Conservation (phyloP, 1,284 basidiomycete species). For the Puccinia sorghi region DNA sequence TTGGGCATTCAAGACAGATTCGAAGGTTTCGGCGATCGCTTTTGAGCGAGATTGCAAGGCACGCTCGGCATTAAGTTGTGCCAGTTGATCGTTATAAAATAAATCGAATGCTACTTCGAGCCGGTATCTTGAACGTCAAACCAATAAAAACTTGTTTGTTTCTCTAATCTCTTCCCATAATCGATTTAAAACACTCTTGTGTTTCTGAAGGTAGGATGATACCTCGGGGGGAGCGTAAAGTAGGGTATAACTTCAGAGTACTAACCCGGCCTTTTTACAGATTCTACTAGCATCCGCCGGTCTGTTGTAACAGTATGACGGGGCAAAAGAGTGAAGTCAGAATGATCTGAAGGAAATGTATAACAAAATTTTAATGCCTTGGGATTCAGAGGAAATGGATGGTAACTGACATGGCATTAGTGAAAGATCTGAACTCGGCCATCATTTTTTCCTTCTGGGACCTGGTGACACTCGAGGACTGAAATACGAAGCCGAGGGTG, state of each 20-base stretch:
- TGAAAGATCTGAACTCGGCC: constrained; percentile 38
- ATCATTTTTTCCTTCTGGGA: constrained; percentile 46
- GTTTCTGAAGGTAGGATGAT: neutral
- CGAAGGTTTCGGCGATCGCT: constrained; percentile 30
- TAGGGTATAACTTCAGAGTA: neutral
- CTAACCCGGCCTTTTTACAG: constrained; percentile 48
- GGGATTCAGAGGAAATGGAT: neutral
- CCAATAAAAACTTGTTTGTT: neutral
- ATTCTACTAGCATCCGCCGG: constrained; percentile 43
- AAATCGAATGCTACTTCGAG: constrained; percentile 40
- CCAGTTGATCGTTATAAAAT: constrained; percentile 39
- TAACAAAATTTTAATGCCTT: neutral
- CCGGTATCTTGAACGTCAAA: constrained; percentile 36
- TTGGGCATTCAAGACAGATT: constrained; percentile 15
- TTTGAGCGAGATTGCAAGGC: constrained; percentile 24
- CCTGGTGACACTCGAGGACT: constrained; percentile 9
- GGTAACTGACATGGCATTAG: constrained; percentile 42
- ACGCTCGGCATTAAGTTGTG: constrained; percentile 44
- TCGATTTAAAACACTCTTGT: neutral
- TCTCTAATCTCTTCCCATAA: neutral
- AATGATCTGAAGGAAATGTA: too few species aligned
- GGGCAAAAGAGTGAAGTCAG: too few species aligned
- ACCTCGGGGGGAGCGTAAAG: neutral
- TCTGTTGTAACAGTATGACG: neutral
- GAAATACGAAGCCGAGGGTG: neutral